Conservation (phyloP, 805 yeast genomes). For the Metschnikowia corniflorae region DNA sequence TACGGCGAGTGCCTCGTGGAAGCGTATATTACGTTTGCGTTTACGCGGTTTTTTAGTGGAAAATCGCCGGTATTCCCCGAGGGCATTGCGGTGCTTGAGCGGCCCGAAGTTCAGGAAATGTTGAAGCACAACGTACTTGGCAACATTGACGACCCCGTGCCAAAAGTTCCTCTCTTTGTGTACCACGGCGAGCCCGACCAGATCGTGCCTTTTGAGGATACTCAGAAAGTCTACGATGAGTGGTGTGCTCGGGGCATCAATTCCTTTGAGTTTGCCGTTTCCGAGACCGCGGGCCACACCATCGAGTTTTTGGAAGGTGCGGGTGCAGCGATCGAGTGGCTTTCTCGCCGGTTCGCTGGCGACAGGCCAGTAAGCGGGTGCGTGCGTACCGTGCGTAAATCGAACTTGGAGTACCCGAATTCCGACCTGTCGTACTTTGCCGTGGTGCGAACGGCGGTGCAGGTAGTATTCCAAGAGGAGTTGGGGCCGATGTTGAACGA, state of each 20-base stretch:
- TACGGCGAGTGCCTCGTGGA: slow-evolving; percentile 8
- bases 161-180: slow-evolving; percentile 24
- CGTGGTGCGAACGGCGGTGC: not conserved
- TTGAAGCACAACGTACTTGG: slow-evolving; percentile 5
- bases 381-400: slow-evolving; percentile 7
- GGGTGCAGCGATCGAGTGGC: slow-evolving; percentile 13
- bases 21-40: slow-evolving; percentile 4
- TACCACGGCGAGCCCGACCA: slow-evolving; percentile 24
- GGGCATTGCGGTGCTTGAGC: slow-evolving; percentile 7
- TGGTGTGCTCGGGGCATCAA: slow-evolving; percentile 29
- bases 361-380: slow-evolving; percentile 11
- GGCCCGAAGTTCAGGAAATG: slow-evolving; percentile 4
- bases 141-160: slow-evolving; percentile 9
- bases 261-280: slow-evolving; percentile 28
- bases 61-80: slow-evolving; percentile 5
- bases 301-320: slow-evolving; percentile 18
- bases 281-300: slow-evolving; percentile 25
- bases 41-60: slow-evolving; percentile 8
- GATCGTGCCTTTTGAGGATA: slow-evolving; percentile 20
- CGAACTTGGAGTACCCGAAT: slow-evolving; percentile 15
- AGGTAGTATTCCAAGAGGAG: not conserved
- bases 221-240: slow-evolving; percentile 20
- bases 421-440: slow-evolving; percentile 9
- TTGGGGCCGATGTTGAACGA: not conserved
- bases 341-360: slow-evolving; percentile 12